A percentile compares a stretch with the other conserved stretches of the same genome.
Conservation (phyloP, 371 early-diverging fungal species). For the Mucor lusitanicus region DNA sequence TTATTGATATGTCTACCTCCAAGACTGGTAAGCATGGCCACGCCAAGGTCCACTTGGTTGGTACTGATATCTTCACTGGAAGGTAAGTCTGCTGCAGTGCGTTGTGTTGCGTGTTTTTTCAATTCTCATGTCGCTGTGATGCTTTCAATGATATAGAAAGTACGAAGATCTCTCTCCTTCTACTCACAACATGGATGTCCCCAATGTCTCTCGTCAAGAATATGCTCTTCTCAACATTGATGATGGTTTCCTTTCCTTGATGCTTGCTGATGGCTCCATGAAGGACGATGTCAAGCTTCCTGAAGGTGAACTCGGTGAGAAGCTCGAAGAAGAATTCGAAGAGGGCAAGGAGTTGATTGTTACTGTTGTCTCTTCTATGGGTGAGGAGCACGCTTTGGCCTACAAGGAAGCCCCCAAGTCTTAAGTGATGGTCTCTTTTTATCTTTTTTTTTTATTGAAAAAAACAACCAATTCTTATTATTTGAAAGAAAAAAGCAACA, state of each 20-base stretch:
- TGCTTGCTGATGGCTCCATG: slow-evolving; percentile 74
- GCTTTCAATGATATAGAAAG: slow-evolving; percentile 46
- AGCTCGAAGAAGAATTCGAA: slow-evolving; percentile 74
- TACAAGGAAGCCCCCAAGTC: slow-evolving; percentile 52
- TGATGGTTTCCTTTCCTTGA: slow-evolving; percentile 91
- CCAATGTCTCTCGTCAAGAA: slow-evolving; percentile 88
- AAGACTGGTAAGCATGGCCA: slow-evolving; percentile 99
- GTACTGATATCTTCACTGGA: slow-evolving; percentile 95
- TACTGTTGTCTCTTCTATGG: slow-evolving; percentile 91
- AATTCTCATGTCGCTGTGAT: neutral
- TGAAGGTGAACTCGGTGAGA: slow-evolving; percentile 81
- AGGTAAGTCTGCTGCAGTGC: slow-evolving; percentile 64
- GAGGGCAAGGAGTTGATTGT: slow-evolving; percentile 86
- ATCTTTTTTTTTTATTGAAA: neutral
- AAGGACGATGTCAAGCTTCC: slow-evolving; percentile 97
- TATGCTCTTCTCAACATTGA: slow-evolving; percentile 90
- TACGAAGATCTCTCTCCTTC: slow-evolving; percentile 97
- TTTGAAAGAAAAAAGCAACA: neutral
- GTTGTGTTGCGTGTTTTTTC: neutral
- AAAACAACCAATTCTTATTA: neutral
- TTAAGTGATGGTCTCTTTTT: neutral
- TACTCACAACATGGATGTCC: slow-evolving; percentile 99
- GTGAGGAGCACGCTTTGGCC: slow-evolving; percentile 87
- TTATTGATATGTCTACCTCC: slow-evolving; percentile 95
- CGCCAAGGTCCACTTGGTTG: slow-evolving; percentile 98